A percentile compares a stretch with the other conserved stretches of the same genome.
phyloP scores from a whole-genome alignment of 1,139 yeast genomes.

The Yamadazyma songkhlaensis region DNA sequence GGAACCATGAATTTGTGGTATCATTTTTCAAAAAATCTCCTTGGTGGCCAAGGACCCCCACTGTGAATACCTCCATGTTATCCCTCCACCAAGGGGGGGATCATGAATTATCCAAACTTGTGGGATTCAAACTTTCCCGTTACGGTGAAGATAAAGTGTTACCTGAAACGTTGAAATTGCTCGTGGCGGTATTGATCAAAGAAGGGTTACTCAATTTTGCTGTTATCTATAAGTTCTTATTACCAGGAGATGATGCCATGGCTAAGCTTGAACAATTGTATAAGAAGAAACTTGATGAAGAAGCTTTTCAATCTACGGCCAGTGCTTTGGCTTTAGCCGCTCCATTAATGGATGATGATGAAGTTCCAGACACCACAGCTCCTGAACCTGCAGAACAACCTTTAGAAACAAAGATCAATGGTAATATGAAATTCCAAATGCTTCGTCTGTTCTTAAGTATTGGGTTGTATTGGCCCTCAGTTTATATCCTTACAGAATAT shows the following conservation, averaged over 20 bases:
- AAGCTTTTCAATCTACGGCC: slow-evolving; percentile 63
- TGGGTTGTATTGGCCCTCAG: slow-evolving; percentile 65
- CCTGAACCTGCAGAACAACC: slow-evolving; percentile 3
- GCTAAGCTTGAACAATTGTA: slow-evolving; percentile 41
- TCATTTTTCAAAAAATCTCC: slow-evolving; percentile 48
- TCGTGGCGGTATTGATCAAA: slow-evolving; percentile 58
- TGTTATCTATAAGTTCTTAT: slow-evolving; percentile 54
- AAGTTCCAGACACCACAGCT: slow-evolving; percentile 18
- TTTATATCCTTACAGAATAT: slow-evolving; percentile 56
- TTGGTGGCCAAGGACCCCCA: slow-evolving; percentile 60
- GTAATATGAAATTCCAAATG: slow-evolving; percentile 30
- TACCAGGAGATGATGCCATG: slow-evolving; percentile 46
- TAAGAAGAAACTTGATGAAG: slow-evolving; percentile 54
- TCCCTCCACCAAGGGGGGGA: slow-evolving; percentile 52
- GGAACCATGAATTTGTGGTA: slow-evolving; percentile 46
- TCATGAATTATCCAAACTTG: slow-evolving; percentile 53
- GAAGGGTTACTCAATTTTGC: slow-evolving; percentile 68
- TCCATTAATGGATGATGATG: slow-evolving; percentile 70
- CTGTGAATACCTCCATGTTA: slow-evolving; percentile 29
- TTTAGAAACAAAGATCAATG: slow-evolving; percentile 7
- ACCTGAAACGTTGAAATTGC: slow-evolving; percentile 46
- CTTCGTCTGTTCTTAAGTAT: slow-evolving; percentile 53
- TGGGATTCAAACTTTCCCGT: slow-evolving; percentile 54
- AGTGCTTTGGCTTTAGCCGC: slow-evolving; percentile 88
- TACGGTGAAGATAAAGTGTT: slow-evolving; percentile 29